Percentiles rank a stretch among this genome's conserved stretches.
Conservation (phyloP, 2,329 filamentous ascomycete species). For the Fusarium sp. region DNA sequence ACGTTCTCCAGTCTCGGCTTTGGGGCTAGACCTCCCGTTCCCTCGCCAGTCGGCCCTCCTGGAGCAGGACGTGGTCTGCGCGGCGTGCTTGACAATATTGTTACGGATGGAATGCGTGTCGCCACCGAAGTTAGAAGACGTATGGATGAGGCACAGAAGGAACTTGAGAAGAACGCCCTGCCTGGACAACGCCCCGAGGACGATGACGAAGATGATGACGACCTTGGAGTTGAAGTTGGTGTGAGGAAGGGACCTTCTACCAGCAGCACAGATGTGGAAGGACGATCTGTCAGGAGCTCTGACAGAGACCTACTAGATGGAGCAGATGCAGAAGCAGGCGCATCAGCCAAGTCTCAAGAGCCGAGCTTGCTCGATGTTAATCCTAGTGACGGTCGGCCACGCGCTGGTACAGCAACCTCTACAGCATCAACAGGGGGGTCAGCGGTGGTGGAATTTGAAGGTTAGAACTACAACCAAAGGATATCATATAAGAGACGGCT, state of each 20-base stretch:
- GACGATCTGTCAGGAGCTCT: slow-evolving; percentile 73
- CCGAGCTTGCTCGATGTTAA: slow-evolving; percentile 54
- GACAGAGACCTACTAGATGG: slow-evolving; percentile 81
- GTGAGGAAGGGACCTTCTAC: slow-evolving; percentile 53
- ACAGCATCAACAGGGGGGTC: slow-evolving; percentile 51
- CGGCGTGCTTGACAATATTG: slow-evolving; percentile 96
- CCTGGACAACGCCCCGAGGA: slow-evolving; percentile 74
- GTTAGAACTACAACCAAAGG: slow-evolving; percentile 40
- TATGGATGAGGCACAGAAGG: slow-evolving; percentile 95
- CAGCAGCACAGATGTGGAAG: slow-evolving; percentile 68
- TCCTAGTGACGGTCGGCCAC: slow-evolving; percentile 45
- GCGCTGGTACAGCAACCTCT: slow-evolving; percentile 48
- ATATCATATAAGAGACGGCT: slow-evolving; percentile 14
- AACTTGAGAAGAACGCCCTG: slow-evolving; percentile 86
- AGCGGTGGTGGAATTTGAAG: slow-evolving; percentile 60
- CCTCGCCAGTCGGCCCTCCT: slow-evolving; percentile 57
- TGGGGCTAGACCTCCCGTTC: slow-evolving; percentile 56
- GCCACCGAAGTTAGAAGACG: slow-evolving; percentile 90
- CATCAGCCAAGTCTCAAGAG: slow-evolving; percentile 52
- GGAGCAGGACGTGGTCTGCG: slow-evolving; percentile 79
- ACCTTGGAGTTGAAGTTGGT: slow-evolving; percentile 60
- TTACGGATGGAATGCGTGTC: slow-evolving; percentile 96
- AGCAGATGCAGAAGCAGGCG: slow-evolving; percentile 77
- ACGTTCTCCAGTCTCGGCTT: slow-evolving; percentile 84
- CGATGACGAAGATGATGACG: slow-evolving; percentile 76